These are phyloP conservation scores for Ophiocytium majus DNA, from an alignment of 352 stramenopile species.

Conservation along the genomic window DNA sequence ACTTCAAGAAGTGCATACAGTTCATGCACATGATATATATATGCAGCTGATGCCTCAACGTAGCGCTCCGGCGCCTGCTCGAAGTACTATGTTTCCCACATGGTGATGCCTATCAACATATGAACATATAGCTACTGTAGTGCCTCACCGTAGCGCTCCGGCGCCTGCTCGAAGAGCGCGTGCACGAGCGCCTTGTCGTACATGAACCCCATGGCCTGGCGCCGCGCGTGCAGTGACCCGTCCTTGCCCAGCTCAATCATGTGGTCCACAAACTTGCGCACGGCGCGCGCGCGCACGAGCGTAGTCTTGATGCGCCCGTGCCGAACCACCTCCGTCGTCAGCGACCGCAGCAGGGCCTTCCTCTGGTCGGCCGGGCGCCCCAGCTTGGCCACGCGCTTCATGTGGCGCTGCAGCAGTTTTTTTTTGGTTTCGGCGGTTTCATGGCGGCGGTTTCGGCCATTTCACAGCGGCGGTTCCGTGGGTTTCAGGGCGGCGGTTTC, in stretches of 20 bases:
- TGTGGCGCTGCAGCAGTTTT: constrained; percentile 49
- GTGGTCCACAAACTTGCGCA: constrained; percentile 76
- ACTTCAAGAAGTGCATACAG: too few species aligned
- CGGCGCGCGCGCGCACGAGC: constrained; percentile 65
- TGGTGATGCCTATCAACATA: too few species aligned
- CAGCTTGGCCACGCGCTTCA: constrained; percentile 57
- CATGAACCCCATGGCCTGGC: constrained; percentile 66
- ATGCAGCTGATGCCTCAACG: too few species aligned
- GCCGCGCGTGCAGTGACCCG: constrained; percentile 71
- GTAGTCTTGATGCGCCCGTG: constrained; percentile 79
- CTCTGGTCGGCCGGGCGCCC: constrained; percentile 56
- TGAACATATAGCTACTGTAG: too few species aligned
- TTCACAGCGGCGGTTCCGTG: too few species aligned
- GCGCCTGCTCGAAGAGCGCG: constrained; percentile 71
- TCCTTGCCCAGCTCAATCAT: constrained; percentile 77
- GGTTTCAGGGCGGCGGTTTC: too few species aligned
- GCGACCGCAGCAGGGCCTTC: constrained; percentile 50
- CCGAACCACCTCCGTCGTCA: constrained; percentile 60
- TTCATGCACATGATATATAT: too few species aligned
- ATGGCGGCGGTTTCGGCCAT: too few species aligned
- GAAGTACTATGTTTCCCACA: too few species aligned
- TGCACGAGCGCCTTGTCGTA: constrained; percentile 80
- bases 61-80: too few species aligned
- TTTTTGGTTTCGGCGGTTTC: too few species aligned
- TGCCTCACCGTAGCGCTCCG: constrained; percentile 65